A percentile compares a stretch with the other conserved stretches of the same genome.
phyloP scores from a whole-genome alignment of 116 monocot species.

The Zostera marina region DNA sequence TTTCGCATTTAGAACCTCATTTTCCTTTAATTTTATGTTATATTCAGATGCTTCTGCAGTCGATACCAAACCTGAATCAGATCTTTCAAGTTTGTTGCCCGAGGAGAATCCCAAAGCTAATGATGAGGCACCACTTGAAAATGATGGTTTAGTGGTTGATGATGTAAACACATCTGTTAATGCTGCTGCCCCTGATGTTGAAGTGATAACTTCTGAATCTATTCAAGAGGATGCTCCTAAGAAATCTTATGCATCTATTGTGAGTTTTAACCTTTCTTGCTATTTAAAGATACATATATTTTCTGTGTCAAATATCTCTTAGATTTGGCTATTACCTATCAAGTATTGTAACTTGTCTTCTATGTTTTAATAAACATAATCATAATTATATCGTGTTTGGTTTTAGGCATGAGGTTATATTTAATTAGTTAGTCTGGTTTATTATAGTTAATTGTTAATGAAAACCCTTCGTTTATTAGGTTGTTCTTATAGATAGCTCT shows the following conservation, averaged over 20 bases:
- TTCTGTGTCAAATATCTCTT: background rate
- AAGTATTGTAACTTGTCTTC: no score
- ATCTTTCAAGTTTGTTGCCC: background rate
- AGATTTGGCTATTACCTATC: no score
- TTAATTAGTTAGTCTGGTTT: no score
- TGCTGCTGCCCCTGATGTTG: slow-evolving; percentile 4
- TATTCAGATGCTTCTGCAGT: no score
- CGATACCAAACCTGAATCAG: background rate
- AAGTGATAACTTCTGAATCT: slow-evolving; percentile 10
- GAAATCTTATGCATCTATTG: slow-evolving; percentile 94
- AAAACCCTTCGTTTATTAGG: background rate
- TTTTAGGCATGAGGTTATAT: no score
- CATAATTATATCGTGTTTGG: no score
- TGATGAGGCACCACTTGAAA: slow-evolving; percentile 32
- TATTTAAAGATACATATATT: no score
- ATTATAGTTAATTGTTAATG: no score
- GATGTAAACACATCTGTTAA: slow-evolving; percentile 5
- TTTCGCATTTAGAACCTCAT: no score
- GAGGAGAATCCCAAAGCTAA: slow-evolving; percentile 27
- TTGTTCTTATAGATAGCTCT: background rate
- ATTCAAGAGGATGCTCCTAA: slow-evolving; percentile 48
- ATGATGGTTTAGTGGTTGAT: slow-evolving; percentile 22
- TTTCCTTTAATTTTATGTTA: no score
- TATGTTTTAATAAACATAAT: no score
- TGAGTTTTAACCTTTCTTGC: slow-evolving; percentile 24